These are phyloP conservation scores for Calendula officinalis DNA, from an alignment of 129 eudicot genomes.

Conservation along the genomic window DNA sequence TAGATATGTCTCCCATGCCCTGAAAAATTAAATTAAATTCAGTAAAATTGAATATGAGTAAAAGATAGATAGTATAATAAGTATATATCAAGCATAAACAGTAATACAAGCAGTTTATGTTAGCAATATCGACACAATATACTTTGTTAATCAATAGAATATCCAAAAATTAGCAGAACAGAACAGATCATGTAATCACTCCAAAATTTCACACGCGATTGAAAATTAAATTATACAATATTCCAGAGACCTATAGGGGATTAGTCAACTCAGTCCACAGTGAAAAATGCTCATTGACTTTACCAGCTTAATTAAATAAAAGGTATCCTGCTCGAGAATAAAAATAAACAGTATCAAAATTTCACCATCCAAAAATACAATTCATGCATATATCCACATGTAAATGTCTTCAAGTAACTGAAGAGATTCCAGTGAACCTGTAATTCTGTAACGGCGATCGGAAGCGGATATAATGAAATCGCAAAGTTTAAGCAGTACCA, in stretches of 20 bases:
- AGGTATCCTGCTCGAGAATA: constrained; percentile 14
- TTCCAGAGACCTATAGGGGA: not conserved
- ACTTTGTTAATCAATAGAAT: constrained; percentile 16
- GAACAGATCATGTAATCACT: constrained; percentile 24
- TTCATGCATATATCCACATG: not conserved
- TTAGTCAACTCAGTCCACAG: not conserved
- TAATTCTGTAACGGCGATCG: constrained; percentile 29
- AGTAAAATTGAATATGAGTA: constrained; percentile 4
- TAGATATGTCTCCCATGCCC: constrained; percentile 77
- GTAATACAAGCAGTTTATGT: constrained; percentile 10
- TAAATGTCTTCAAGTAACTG: not conserved
- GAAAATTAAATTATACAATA: not conserved
- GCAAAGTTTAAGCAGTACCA: constrained; percentile 17
- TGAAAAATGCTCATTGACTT: constrained; percentile 3
- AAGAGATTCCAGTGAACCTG: constrained; percentile 28
- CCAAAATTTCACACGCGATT: not conserved
- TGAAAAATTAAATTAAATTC: constrained; percentile 28
- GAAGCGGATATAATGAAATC: constrained; percentile 34
- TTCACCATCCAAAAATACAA: not conserved
- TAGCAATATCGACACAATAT: constrained; percentile 10
- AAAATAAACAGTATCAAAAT: not conserved
- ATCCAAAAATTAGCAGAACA: not conserved
- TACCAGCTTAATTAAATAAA: not conserved
- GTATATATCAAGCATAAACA: not conserved
- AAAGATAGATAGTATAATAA: constrained; percentile 1